A percentile compares a stretch with the other conserved stretches of the same genome.
phyloP scores from a whole-genome alignment of 192 early-diverging fungal species.

The Glomus cerebriforme region DNA sequence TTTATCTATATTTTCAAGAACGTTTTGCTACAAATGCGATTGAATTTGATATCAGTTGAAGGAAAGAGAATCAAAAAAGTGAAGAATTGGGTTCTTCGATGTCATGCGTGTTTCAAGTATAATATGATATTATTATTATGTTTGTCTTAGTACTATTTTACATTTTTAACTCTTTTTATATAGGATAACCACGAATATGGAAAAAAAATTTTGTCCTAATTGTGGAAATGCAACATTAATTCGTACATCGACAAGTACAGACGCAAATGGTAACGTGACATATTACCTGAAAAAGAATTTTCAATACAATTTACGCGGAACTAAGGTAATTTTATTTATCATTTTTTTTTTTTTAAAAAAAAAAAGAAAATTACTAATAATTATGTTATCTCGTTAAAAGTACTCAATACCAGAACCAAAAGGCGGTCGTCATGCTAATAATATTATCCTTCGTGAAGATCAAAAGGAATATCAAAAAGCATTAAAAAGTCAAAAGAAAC shows the following conservation, averaged over 20 bases:
- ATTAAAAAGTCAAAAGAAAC: constrained; percentile 48
- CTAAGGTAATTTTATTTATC: constrained; percentile 55
- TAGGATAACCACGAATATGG: constrained; percentile 82
- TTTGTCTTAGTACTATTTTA: not conserved
- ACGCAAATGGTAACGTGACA: constrained; percentile 74
- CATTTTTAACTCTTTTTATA: not conserved
- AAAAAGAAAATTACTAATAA: not conserved
- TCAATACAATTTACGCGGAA: constrained; percentile 86
- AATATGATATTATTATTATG: constrained; percentile 23
- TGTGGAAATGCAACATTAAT: constrained; percentile 90
- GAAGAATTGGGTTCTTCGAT: constrained; percentile 89
- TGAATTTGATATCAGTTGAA: constrained; percentile 82
- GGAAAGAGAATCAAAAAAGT: constrained; percentile 75
- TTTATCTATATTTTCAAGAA: constrained; percentile 57
- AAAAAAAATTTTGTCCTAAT: constrained; percentile 87
- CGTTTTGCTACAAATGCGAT: constrained; percentile 89
- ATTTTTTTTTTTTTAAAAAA: not conserved
- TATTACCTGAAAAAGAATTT: constrained; percentile 91
- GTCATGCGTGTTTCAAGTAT: constrained; percentile 91
- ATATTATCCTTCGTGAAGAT: constrained; percentile 89
- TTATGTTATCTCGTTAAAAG: constrained; percentile 34
- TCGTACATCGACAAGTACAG: constrained; percentile 79
- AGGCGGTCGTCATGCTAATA: constrained; percentile 71
- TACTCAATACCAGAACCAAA: constrained; percentile 84
- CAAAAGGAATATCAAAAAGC: constrained; percentile 83